phyloP scores from a whole-genome alignment of 139 green algal species.

The Yamagishiella unicocca region DNA sequence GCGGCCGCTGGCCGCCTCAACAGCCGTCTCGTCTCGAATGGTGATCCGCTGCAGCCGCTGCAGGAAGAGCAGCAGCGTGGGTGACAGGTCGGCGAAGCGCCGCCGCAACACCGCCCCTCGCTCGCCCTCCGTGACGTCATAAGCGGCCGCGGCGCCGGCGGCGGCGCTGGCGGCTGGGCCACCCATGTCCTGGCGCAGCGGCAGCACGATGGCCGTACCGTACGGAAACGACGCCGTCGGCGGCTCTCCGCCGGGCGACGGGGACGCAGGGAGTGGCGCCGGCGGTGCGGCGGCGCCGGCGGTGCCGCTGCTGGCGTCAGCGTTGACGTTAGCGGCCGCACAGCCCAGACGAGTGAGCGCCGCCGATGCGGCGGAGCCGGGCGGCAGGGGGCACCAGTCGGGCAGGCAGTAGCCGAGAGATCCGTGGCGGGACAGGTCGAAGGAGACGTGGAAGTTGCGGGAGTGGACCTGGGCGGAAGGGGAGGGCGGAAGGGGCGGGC shows the following conservation, averaged over 20 bases:
- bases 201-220: slow-evolving; percentile 54
- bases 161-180: not conserved
- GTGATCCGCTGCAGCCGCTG: slow-evolving; percentile 50
- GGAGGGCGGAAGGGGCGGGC: not conserved
- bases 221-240: not conserved
- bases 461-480: slow-evolving; percentile 54
- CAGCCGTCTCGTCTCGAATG: slow-evolving; percentile 48
- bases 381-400: slow-evolving; percentile 55
- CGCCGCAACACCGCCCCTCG: slow-evolving; percentile 35
- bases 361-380: not conserved
- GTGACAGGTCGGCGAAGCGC: slow-evolving; percentile 60
- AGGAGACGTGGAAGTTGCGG: slow-evolving; percentile 64
- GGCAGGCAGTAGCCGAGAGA: slow-evolving; percentile 68
- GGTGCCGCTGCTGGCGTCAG: not conserved
- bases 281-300: not conserved
- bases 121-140: not conserved
- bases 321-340: not conserved
- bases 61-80: slow-evolving; percentile 71
- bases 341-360: slow-evolving; percentile 34
- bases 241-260: not conserved
- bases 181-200: slow-evolving; percentile 48
- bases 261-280: not conserved
- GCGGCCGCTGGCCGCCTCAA: too few species aligned
- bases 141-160: not conserved
- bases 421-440: slow-evolving; percentile 59